Percentiles rank a stretch among this genome's conserved stretches.
Conservation (phyloP, 2,329 filamentous ascomycete genomes). For the Bipolaris gigantea region DNA sequence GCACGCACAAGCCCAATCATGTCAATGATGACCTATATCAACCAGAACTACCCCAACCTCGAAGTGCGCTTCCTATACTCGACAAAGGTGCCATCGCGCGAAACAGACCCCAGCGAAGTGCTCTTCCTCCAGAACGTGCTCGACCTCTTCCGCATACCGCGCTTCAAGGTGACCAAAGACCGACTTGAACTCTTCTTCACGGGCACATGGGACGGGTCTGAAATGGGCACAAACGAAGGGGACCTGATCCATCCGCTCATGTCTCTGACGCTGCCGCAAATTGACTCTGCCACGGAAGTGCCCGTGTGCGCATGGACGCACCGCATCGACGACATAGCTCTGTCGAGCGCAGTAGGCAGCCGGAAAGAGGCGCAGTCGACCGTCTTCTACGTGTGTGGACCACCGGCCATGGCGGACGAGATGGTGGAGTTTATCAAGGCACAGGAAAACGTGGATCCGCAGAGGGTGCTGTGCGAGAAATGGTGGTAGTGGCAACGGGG, state of each 20-base stretch:
- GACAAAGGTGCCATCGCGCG: slow-evolving; percentile 47
- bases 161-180: slow-evolving; percentile 30
- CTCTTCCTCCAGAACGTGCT: slow-evolving; percentile 43
- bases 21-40: slow-evolving; percentile 69
- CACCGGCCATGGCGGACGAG: slow-evolving; percentile 53
- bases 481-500: slow-evolving; percentile 49
- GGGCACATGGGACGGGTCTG: slow-evolving; percentile 33
- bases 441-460: slow-evolving; percentile 44
- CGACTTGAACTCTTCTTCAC: slow-evolving; percentile 45
- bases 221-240: slow-evolving; percentile 28
- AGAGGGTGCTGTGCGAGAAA: slow-evolving; percentile 53
- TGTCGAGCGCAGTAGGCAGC: slow-evolving; percentile 45
- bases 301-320: slow-evolving; percentile 38
- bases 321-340: slow-evolving; percentile 43
- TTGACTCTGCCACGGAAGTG: slow-evolving; percentile 34
- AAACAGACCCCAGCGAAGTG: slow-evolving; percentile 35
- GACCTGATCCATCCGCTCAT: slow-evolving; percentile 38
- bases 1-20: slow-evolving; percentile 62
- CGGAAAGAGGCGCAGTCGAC: slow-evolving; percentile 42
- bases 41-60: slow-evolving; percentile 46
- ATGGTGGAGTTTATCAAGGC: slow-evolving; percentile 46
- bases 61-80: slow-evolving; percentile 66
- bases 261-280: slow-evolving; percentile 36
- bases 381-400: slow-evolving; percentile 54
- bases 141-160: slow-evolving; percentile 35